Base-by-base conservation (phyloP, 1,139 yeast genomes). In the Diutina catenulata region DNA sequence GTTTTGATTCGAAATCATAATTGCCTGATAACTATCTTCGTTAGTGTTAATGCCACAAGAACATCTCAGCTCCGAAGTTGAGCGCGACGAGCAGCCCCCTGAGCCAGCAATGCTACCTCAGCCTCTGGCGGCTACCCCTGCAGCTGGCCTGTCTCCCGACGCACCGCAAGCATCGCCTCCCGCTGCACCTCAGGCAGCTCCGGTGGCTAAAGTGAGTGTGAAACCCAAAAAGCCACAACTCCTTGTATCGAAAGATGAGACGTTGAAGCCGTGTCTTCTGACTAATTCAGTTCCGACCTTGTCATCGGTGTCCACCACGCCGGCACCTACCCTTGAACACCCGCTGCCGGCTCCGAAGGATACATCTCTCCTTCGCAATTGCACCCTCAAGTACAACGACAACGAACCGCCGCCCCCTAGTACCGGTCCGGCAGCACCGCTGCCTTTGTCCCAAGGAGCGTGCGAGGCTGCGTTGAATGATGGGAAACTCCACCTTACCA, bases 401-500 rank as follows among this genome's bases (percentile, higher is more conserved):
- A 13, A 25, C 28, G 28, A 25, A 13, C 16, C 28, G 15, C 28
- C 16, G 8, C 28, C 14, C 28, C 5, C 27, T 11, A 5, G 13
- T 25, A n/a, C 27, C n/a, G n/a, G n/a, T n/a, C n/a, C n/a, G n/a
- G n/a, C n/a, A n/a, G n/a, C n/a, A n/a, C n/a, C n/a, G n/a, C n/a
- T n/a, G n/a, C n/a, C n/a, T n/a, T n/a, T n/a, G n/a, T n/a, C n/a
- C 13, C 13, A n/a, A 10, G 8, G 29, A 27, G 13, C 5, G 13
- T 8, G 11, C 10, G 10, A 11, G 5, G 16, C 13, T 27, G 14
- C 7, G 10, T 5, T 5, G 10, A 21, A 37, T 20, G 43, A 46
- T 31, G 42, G 45, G 19, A 56, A 53, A 38, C 39, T 50, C 13
- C 60, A 56, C 39, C 46, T 56, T 23, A 43, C 56, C 28, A 54